Base-by-base conservation (phyloP, 306 rosid genomes). In the Geum urbanum region DNA sequence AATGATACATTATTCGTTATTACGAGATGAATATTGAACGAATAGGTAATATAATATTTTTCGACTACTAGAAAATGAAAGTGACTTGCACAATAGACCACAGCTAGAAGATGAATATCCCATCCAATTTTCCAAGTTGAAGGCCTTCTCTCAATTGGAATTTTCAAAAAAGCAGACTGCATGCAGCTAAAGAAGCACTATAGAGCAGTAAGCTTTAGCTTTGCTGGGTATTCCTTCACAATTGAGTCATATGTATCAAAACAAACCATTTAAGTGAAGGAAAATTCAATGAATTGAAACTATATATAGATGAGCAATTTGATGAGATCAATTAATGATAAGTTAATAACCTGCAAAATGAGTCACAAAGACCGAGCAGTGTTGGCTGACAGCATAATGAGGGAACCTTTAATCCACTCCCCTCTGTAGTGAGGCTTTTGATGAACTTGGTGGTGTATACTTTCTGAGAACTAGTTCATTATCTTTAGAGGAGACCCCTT, bases 61-160 rank as follows among this genome's bases (percentile, higher is more conserved):
- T n/a, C n/a, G n/a, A n/a, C n/a, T n/a, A n/a, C n/a, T n/a, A 27
- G 8, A 12, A 41, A 24, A 57, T 51, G 12, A 1, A 7, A 43
- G 15, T 58, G 53, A 63, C 89, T 11, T 88, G 90, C 98, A 67
- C 98, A 94, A 60, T 94, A 94, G 7, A 85, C 87, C 55, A 94
- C 92, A 4, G 98, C 85, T 53, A 94, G 83, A 61, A 90, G 97
- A 70, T 90, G 82, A 67, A 88, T 40, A 72, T 94, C 91, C 98
- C 97, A 94, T 69, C 94, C 96, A 77, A 94, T 86, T 62, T 72
- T 94, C 97, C 98, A 94, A 54, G 96, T 90, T 22, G 88, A 76
- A 44, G 87, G 95, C 13, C 76, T 67, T 74, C 90, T 82, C 66
- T 94, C 92, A 69, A 81, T 11, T 52, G 81, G 82, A 67, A 85